Evolutionary conservation across 768 basidiomycete genomes (phyloP).

Genomic region (Tephrocybe sp.): DNA sequence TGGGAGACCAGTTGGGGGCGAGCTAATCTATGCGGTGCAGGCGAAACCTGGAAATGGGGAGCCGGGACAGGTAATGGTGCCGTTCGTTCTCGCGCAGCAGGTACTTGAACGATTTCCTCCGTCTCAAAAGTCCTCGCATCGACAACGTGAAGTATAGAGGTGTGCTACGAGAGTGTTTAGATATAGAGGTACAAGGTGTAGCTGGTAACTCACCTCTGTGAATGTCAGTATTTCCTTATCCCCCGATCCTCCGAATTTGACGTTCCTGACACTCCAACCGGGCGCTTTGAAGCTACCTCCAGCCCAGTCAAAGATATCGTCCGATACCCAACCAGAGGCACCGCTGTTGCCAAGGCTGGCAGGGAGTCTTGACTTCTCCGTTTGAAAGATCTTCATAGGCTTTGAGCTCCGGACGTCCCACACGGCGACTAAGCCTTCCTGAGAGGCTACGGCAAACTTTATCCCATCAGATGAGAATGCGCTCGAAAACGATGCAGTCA

Average conservation of each 20-base stretch:
- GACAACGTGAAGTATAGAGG: slow-evolving; percentile 76
- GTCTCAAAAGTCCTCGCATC: slow-evolving; percentile 87
- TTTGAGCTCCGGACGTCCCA: slow-evolving; percentile 81
- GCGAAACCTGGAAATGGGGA: slow-evolving; percentile 5
- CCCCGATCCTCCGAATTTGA: slow-evolving; percentile 79
- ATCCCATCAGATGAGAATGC: slow-evolving; percentile 74
- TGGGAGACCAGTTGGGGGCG: slow-evolving; percentile 10
- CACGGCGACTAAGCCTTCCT: slow-evolving; percentile 77
- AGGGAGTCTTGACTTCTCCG: slow-evolving; percentile 39
- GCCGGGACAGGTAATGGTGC: slow-evolving; percentile 10
- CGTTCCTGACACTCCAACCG: slow-evolving; percentile 81
- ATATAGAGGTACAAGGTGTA: slow-evolving; percentile 1
- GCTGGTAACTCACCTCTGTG: slow-evolving; percentile 66
- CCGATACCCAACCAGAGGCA: slow-evolving; percentile 54
- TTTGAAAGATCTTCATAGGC: slow-evolving; percentile 68
- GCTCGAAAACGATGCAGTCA: slow-evolving; percentile 76
- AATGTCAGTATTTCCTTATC: slow-evolving; percentile 83
- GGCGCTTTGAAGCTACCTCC: slow-evolving; percentile 58
- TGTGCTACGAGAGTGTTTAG: slow-evolving; percentile 54
- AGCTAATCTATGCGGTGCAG: neutral
- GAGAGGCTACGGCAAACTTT: slow-evolving; percentile 83
- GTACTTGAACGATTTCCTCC: slow-evolving; percentile 66
- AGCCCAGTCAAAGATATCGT: slow-evolving; percentile 72
- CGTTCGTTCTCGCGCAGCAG: slow-evolving; percentile 30
- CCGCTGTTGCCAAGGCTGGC: slow-evolving; percentile 32